phyloP scores from a whole-genome alignment of 2,329 filamentous ascomycete genomes.

The Fusarium chaquense region DNA sequence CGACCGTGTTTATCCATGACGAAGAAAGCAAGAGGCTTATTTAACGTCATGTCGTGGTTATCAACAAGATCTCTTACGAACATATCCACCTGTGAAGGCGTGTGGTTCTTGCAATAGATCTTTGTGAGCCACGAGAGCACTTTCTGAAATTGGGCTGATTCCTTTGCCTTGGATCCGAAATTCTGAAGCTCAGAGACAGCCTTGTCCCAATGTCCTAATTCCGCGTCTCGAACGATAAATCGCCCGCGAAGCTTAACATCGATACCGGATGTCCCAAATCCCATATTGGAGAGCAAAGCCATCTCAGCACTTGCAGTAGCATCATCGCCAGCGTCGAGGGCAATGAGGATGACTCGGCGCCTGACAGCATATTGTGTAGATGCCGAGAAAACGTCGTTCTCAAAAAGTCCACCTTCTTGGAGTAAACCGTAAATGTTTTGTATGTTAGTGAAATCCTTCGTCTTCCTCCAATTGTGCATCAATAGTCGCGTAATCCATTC shows the following conservation, averaged over 20 bases:
- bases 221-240: constrained; percentile 48
- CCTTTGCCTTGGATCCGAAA: constrained; percentile 37
- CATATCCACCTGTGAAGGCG: constrained; percentile 45
- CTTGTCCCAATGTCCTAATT: constrained; percentile 46
- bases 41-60: constrained; percentile 46
- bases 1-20: constrained; percentile 51
- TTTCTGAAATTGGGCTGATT: constrained; percentile 43
- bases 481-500: constrained; percentile 43
- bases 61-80: constrained; percentile 48
- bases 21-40: constrained; percentile 47
- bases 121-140: constrained; percentile 52
- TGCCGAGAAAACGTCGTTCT: constrained; percentile 23
- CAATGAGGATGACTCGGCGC: constrained; percentile 45
- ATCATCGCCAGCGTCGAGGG: constrained; percentile 48
- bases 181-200: constrained; percentile 40
- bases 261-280: constrained; percentile 26
- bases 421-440: constrained; percentile 48
- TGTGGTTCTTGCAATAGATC: constrained; percentile 46
- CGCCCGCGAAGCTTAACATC: constrained; percentile 49
- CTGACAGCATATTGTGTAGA: constrained; percentile 48
- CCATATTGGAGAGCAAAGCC: constrained; percentile 36
- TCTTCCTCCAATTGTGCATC: constrained; percentile 47
- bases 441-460: constrained; percentile 38
- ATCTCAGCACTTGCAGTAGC: constrained; percentile 46
- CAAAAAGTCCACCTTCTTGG: constrained; percentile 49